phyloP scores from a whole-genome alignment of 2,329 filamentous ascomycete genomes.

The Claviceps arundinis region DNA sequence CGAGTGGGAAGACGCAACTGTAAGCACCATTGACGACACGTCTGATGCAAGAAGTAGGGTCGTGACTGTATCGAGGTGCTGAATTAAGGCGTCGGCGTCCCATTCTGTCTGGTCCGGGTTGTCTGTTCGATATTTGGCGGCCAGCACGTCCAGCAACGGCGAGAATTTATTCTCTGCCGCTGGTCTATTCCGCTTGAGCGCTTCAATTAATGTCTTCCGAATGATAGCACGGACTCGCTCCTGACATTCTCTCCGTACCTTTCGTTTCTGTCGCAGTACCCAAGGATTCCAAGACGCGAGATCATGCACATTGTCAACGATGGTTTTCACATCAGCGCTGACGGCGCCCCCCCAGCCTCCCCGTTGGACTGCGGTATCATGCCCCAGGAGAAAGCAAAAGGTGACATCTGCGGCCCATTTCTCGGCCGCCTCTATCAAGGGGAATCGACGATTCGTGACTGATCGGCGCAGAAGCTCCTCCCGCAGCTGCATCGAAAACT shows the following conservation, averaged over 20 bases:
- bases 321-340: not conserved
- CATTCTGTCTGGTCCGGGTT: not conserved
- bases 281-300: not conserved
- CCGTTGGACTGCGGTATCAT: constrained; percentile 1
- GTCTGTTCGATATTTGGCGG: not conserved
- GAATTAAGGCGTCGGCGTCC: not conserved
- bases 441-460: not conserved
- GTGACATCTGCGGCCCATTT: constrained; percentile 2
- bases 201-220: not conserved
- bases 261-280: not conserved
- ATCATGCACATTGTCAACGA: not conserved
- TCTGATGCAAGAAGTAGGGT: constrained; percentile 1
- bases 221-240: not conserved
- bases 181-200: not conserved
- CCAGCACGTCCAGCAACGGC: not conserved
- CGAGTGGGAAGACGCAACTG: not conserved
- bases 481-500: not conserved
- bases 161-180: not conserved
- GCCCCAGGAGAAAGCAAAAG: not conserved
- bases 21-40: constrained; percentile 2
- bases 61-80: constrained; percentile 2
- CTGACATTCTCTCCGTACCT: not conserved
- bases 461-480: not conserved
- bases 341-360: not conserved
- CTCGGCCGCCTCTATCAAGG: not conserved